phyloP scores from a whole-genome alignment of 73 alveolate species.

The Paramecium bursaria region DNA sequence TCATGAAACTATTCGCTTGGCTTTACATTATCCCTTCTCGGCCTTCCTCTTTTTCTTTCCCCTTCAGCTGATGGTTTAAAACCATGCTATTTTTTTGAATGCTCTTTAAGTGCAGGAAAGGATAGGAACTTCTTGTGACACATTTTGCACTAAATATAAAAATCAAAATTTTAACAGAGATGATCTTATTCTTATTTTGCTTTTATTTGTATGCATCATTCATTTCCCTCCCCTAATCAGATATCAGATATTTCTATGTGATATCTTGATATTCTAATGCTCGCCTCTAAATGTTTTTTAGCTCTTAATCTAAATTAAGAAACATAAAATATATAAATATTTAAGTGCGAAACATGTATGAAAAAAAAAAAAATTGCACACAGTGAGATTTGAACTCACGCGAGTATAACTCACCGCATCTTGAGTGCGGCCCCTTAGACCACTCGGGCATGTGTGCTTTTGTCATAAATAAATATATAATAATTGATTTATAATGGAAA shows the following conservation, averaged over 20 bases:
- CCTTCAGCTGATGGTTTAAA: slow-evolving; percentile 23
- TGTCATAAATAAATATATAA: no score
- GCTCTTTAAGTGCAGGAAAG: slow-evolving; percentile 55
- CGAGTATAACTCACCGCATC: slow-evolving; percentile 69
- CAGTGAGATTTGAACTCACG: slow-evolving; percentile 67
- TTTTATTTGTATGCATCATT: slow-evolving; percentile 49
- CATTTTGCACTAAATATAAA: background rate
- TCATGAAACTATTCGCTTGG: slow-evolving; percentile 52
- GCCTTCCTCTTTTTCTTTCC: slow-evolving; percentile 56
- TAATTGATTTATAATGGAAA: no score
- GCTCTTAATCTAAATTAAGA: slow-evolving; percentile 42
- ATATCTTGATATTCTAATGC: slow-evolving; percentile 19
- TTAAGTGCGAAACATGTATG: no score
- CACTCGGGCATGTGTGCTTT: slow-evolving; percentile 70
- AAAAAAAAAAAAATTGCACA: slow-evolving; percentile 35
- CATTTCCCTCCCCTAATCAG: slow-evolving; percentile 49
- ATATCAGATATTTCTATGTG: slow-evolving; percentile 26
- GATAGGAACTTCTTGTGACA: slow-evolving; percentile 49
- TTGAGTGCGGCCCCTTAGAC: slow-evolving; percentile 71
- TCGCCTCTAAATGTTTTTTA: background rate
- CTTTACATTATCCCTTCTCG: slow-evolving; percentile 45
- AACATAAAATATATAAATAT: no score
- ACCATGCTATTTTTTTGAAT: slow-evolving; percentile 49
- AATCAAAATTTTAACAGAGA: background rate
- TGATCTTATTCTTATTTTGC: slow-evolving; percentile 25